Base-by-base conservation (phyloP, 148 eudicot species). In the Pharnaceum exiguum region DNA sequence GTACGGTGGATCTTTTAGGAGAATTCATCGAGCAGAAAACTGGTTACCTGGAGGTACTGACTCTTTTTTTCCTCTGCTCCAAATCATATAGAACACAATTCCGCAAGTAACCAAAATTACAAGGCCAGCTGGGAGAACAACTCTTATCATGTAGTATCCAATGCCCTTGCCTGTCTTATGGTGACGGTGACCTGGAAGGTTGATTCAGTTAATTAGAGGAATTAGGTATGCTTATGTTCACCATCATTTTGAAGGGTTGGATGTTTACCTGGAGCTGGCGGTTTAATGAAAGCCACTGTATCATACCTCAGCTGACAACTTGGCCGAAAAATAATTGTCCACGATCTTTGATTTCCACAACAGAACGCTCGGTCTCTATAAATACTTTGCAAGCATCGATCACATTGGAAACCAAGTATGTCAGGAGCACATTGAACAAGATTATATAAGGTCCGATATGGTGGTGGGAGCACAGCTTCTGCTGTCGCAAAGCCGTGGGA, bases 401-500 rank as follows among this genome's bases (percentile, higher is more conserved):
- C 36, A 67, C 71, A 67, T 1, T 15, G 22, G 23, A 35, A 18
- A 46, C 71, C 65, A 31, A 51, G 53, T 6, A 68, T 52, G 27
- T 53, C 66, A 8, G 72, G 72, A 17, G 45, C 26, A 17, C 72
- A 68, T 10, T 68, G 72, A 3, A 55, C 72, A 52, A 68, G 72
- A 5, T 47, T 13, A 21, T 60, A 68, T 28, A 60, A 27, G 7
- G 60, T 60, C 4, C 5, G 18, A 43, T 22, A 9, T 2, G n/a
- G n/a, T n/a, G 10, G 15, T 2, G 5, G 18, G 5, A 52, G 33
- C 16, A 22, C 16, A 43, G 51, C 55, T 0, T 68, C 54, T n/a
- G 10, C 24, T 0, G 66, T 68, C 22, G 46, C 72, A 60, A 23
- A 68, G 30, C 72, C 72, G 22, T 21, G 22, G 33, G 45, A 44